Evolutionary conservation across 2,329 filamentous ascomycete genomes (phyloP), one percentile per base, ranked within the genome.

Genomic region (Emmonsia crescens): DNA sequence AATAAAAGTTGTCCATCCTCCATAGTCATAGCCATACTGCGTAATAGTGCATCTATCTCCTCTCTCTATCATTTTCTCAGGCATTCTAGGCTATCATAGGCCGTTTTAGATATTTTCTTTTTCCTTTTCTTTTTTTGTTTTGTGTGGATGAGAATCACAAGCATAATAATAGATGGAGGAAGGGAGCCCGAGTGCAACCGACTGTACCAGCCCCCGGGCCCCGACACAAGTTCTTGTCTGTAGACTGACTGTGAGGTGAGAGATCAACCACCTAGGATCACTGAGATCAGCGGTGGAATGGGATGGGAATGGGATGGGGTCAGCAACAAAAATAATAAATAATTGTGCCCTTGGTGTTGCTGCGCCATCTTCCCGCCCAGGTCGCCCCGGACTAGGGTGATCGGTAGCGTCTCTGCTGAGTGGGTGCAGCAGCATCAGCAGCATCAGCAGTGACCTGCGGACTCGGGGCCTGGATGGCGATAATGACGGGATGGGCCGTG

Each of bases 221-320:
- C n/a, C n/a, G n/a, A n/a, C n/a, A n/a, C n/a, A n/a, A n/a, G n/a
- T n/a, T n/a, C n/a, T n/a, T n/a, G n/a, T n/a, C n/a, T n/a, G n/a
- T n/a, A n/a, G n/a, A n/a, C 33, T 36, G 40, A 19, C 14, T 19
- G 40, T 19, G 19, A 42, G 40, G 40, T 24, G 31, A 38, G 57
- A 29, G 57, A 49, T 59, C 46, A 38, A 51, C 57, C 27, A 19
- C 29, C 4, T 38, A 21, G 29, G 29, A 46, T 33, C 16, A 33
- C 38, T 49, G 42, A 27, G 57, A 59, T 59, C 57, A 59, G 57
- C 57, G 27, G 57, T 49, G 57, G 40, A 40, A 59, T 59, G 57
- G 56, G 40, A 36, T 36, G 56, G 12, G n/a, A 48, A 36, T 36
- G 56, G 12, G n/a, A 48, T 27, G n/a, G 46, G 46, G 46, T n/a